Conservation (phyloP, 768 basidiomycete species). For the Xerocomellus amylosporus region DNA sequence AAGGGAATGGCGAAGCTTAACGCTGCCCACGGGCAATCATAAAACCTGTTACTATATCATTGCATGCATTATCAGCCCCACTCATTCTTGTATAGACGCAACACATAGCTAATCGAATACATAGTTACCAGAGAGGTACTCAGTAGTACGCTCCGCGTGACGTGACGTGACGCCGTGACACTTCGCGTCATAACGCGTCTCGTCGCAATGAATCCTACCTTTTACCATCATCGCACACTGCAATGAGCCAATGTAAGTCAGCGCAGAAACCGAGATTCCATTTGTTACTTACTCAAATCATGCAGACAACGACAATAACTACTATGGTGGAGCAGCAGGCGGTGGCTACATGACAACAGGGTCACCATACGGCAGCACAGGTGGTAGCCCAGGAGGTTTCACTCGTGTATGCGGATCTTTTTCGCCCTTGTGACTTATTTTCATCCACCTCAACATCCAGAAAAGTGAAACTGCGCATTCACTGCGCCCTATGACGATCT, state of each 20-base stretch:
- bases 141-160: not conserved
- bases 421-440: not conserved
- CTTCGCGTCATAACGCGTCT: slow-evolving; percentile 30
- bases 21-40: slow-evolving; percentile 37
- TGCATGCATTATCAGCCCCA: slow-evolving; percentile 19
- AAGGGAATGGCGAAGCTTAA: slow-evolving; percentile 63
- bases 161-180: slow-evolving; percentile 21
- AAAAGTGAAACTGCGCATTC: slow-evolving; percentile 42
- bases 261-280: not conserved
- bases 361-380: slow-evolving; percentile 54
- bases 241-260: slow-evolving; percentile 46
- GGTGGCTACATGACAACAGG: slow-evolving; percentile 60
- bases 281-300: slow-evolving; percentile 5
- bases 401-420: slow-evolving; percentile 36
- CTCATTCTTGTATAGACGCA: slow-evolving; percentile 30
- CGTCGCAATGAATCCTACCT: slow-evolving; percentile 2
- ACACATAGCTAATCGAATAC: slow-evolving; percentile 3
- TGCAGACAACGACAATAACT: slow-evolving; percentile 37
- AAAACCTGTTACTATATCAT: not conserved
- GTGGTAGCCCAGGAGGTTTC: slow-evolving; percentile 58
- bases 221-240: not conserved
- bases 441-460: slow-evolving; percentile 22
- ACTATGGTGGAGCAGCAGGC: slow-evolving; percentile 42
- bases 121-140: too few species aligned
- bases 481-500: slow-evolving; percentile 72